Percentiles rank a stretch among this genome's conserved stretches.
These are phyloP conservation scores for Dendrothele bispora DNA, from an alignment of 768 basidiomycete genomes.

Conservation along the genomic window DNA sequence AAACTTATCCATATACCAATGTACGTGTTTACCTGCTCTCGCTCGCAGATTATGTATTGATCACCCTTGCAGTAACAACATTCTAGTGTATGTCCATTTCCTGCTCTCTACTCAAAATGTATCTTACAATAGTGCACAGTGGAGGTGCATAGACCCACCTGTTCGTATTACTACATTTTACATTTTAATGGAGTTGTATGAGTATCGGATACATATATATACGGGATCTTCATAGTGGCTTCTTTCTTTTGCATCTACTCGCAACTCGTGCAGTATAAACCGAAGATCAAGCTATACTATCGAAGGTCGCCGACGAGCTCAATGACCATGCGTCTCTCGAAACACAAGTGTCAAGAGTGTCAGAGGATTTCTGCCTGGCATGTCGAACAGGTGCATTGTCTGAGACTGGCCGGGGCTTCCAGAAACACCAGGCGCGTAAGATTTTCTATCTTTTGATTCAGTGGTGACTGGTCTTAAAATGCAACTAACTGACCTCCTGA, in stretches of 20 bases:
- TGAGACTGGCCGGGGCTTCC: slow-evolving; percentile 12
- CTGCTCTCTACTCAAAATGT: neutral
- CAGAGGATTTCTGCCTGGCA: too few relatives aligned
- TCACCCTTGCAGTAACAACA: slow-evolving; percentile 75
- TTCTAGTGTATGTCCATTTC: slow-evolving; percentile 80
- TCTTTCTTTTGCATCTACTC: too few relatives aligned
- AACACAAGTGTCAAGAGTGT: too few relatives aligned
- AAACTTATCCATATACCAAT: slow-evolving; percentile 99
- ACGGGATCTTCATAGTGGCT: neutral
- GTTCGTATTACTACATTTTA: slow-evolving; percentile 12
- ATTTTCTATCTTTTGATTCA: slow-evolving; percentile 32
- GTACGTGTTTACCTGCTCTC: slow-evolving; percentile 49
- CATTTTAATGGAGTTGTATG: neutral
- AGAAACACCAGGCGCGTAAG: slow-evolving; percentile 35
- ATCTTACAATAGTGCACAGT: slow-evolving; percentile 40
- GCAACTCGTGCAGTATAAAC: too few relatives aligned
- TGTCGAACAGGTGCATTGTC: too few relatives aligned
- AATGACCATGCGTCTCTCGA: too few relatives aligned
- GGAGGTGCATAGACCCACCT: slow-evolving; percentile 64
- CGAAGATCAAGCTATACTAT: too few relatives aligned
- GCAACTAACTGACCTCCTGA: slow-evolving; percentile 37
- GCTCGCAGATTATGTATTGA: slow-evolving; percentile 12
- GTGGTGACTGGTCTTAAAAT: neutral
- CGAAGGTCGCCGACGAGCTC: too few relatives aligned
- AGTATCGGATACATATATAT: neutral